Evolutionary conservation across 2,329 filamentous ascomycete species (phyloP).

Genomic region (Sporothrix globosa): DNA sequence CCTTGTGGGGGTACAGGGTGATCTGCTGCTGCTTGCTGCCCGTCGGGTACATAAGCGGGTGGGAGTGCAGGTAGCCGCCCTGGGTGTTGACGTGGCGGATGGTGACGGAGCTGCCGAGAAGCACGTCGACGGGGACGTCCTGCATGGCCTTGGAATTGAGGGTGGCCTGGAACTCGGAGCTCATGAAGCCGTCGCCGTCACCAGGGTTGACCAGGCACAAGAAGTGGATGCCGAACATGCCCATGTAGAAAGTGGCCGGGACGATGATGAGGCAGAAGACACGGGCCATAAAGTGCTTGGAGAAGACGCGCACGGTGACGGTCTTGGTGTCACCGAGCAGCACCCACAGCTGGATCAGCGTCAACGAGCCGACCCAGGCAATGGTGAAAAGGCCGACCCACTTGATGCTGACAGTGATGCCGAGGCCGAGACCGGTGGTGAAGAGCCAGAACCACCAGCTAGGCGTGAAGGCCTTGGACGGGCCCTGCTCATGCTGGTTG

Average conservation of each 20-base stretch:
- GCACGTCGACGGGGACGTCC: constrained; percentile 89
- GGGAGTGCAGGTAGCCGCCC: constrained; percentile 95
- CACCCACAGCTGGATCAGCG: constrained; percentile 90
- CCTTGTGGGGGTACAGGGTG: constrained; percentile 97
- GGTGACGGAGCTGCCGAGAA: constrained; percentile 81
- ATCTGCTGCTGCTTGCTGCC: constrained; percentile 99
- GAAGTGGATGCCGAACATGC: constrained; percentile 98
- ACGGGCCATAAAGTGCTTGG: constrained; percentile 92
- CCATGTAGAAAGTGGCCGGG: constrained; percentile 87
- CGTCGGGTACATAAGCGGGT: constrained; percentile 94
- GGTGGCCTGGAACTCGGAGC: constrained; percentile 96
- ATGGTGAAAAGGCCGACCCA: constrained; percentile 99
- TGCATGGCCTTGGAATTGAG: constrained; percentile 96
- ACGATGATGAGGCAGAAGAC: constrained; percentile 90
- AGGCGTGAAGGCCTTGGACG: constrained; percentile 80
- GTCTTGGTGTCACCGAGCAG: constrained; percentile 86
- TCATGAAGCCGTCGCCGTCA: constrained; percentile 99
- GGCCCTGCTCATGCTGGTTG: constrained; percentile 95
- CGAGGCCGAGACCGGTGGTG: constrained; percentile 82
- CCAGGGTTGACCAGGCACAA: constrained; percentile 89
- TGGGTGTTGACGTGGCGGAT: constrained; percentile 97
- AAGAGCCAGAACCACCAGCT: constrained; percentile 98
- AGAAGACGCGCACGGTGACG: constrained; percentile 81
- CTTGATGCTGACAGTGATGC: constrained; percentile 92
- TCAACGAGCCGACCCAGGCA: constrained; percentile 93